Evolutionary conservation across 805 yeast genomes (phyloP).

Genomic region (Wickerhamomyces ciferrii): DNA sequence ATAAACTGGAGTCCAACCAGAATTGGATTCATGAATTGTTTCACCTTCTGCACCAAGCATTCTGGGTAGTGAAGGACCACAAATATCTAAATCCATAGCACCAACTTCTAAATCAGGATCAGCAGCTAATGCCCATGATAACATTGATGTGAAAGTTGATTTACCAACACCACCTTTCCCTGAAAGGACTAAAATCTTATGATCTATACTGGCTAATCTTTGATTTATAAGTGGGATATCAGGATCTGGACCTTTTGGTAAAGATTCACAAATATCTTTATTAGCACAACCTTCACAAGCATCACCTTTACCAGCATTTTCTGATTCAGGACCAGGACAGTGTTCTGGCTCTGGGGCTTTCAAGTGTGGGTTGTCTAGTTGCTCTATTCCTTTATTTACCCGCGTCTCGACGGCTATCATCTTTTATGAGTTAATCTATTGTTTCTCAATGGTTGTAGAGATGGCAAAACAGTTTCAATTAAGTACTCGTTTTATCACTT

Average conservation of each 20-base stretch:
- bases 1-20: conserved; percentile 97
- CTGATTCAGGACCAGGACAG: conserved; percentile 98
- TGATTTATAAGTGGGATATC: conserved; percentile 75
- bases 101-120: conserved; percentile 70
- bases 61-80: conserved; percentile 95
- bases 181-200: conserved; percentile 76
- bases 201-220: conserved; percentile 59
- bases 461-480: no score
- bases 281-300: conserved; percentile 96
- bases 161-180: conserved; percentile 98
- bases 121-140: conserved; percentile 94
- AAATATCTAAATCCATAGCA: conserved; percentile 94
- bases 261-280: conserved; percentile 80
- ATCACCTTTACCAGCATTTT: conserved; percentile 86
- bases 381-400: conserved; percentile 2
- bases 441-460: not conserved
- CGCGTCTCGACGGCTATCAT: conserved; percentile 15
- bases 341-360: conserved; percentile 89
- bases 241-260: conserved; percentile 94
- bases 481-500: not conserved
- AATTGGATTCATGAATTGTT: conserved; percentile 77
- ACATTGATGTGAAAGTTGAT: conserved; percentile 91
- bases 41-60: conserved; percentile 93
- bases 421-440: no score
- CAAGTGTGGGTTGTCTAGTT: conserved; percentile 20